These are phyloP conservation scores for Elsinoe fawcettii DNA, from an alignment of 2,329 filamentous ascomycete species.

Conservation along the genomic window DNA sequence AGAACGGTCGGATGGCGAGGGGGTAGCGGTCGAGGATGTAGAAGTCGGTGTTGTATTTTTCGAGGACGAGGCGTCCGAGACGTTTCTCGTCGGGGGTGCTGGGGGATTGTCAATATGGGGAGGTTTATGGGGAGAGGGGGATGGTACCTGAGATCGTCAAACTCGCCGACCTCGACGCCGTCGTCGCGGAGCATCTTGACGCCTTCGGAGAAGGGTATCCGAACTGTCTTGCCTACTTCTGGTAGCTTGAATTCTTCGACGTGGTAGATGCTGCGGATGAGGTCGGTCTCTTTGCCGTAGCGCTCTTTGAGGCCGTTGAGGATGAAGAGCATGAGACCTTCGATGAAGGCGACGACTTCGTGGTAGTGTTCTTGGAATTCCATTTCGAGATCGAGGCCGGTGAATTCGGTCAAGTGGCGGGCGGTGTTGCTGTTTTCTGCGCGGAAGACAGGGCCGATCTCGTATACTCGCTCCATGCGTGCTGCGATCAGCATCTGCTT, in stretches of 20 bases:
- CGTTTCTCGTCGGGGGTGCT: constrained; percentile 75
- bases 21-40: constrained; percentile 97
- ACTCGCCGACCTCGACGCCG: constrained; percentile 66
- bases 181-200: constrained; percentile 70
- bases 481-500: constrained; percentile 82
- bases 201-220: constrained; percentile 69
- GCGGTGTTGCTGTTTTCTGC: constrained; percentile 83
- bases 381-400: constrained; percentile 84
- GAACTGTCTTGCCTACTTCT: constrained; percentile 63
- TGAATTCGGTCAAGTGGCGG: constrained; percentile 82
- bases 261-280: constrained; percentile 65
- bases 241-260: constrained; percentile 71
- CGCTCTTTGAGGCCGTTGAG: constrained; percentile 64
- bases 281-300: constrained; percentile 64
- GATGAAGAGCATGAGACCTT: constrained; percentile 68
- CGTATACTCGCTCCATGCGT: constrained; percentile 67
- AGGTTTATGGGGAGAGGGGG: constrained; percentile 4
- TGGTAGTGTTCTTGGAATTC: constrained; percentile 72
- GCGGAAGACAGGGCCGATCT: constrained; percentile 73
- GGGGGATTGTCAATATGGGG: neutral
- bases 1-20: constrained; percentile 78
- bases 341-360: constrained; percentile 65
- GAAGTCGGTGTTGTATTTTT: constrained; percentile 92
- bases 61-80: constrained; percentile 75
- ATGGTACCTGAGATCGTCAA: constrained; percentile 57